Percentiles rank a stretch among this genome's conserved stretches.
Conservation (phyloP, 257 asterid genomes). For the Fraxinus pennsylvanica region DNA sequence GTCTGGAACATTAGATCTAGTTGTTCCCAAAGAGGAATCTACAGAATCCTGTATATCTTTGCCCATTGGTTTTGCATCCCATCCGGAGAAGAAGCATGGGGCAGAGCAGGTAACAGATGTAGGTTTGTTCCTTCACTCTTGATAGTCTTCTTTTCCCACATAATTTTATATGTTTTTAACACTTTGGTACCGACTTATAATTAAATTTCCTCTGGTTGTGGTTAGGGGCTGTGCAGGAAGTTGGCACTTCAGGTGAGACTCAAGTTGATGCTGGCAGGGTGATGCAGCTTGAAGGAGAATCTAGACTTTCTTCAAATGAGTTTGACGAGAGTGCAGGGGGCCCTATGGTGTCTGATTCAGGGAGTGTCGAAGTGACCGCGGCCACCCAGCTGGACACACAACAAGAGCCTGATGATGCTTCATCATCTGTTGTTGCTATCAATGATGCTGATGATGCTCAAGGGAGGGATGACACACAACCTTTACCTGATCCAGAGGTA, state of each 20-base stretch:
- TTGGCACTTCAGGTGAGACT: conserved; percentile 47
- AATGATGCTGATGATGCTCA: conserved; percentile 38
- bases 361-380: conserved; percentile 30
- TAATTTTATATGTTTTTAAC: not conserved
- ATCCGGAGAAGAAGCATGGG: conserved; percentile 40
- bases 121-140: conserved; percentile 97
- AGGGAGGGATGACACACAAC: conserved; percentile 28
- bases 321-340: conserved; percentile 31
- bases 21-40: conserved; percentile 34
- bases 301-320: conserved; percentile 36
- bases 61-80: conserved; percentile 41
- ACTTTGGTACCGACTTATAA: conserved; percentile 34
- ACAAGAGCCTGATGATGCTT: conserved; percentile 34
- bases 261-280: conserved; percentile 44
- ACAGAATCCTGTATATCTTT: conserved; percentile 33
- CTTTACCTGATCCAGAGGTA: conserved; percentile 37
- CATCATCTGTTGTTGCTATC: conserved; percentile 30
- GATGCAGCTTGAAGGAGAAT: conserved; percentile 42
- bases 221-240: conserved; percentile 88
- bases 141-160: conserved; percentile 26
- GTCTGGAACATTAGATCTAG: conserved; percentile 30
- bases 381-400: conserved; percentile 31
- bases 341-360: conserved; percentile 31
- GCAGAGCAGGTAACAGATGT: conserved; percentile 95
- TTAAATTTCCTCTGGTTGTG: conserved; percentile 45